Percentiles rank a stretch among this genome's conserved stretches.
phyloP scores from a whole-genome alignment of 2,329 filamentous ascomycete species.

The Rhynchosporium graminicola region DNA sequence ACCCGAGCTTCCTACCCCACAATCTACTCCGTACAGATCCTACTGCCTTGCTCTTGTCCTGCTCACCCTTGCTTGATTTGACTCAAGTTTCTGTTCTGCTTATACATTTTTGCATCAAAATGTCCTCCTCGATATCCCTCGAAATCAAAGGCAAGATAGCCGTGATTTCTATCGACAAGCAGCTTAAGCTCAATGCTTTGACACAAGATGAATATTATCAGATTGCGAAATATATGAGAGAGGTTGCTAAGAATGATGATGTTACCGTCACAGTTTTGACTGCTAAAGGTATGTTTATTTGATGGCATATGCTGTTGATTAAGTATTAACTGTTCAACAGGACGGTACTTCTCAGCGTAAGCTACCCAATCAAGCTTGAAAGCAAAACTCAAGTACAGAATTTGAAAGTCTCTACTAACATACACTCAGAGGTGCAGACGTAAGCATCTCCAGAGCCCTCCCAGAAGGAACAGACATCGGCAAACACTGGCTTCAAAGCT shows the following conservation, averaged over 20 bases:
- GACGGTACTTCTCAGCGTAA: constrained; percentile 83
- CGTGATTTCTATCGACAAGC: constrained; percentile 82
- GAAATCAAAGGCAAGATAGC: constrained; percentile 71
- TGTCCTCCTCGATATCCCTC: constrained; percentile 42
- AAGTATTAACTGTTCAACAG: constrained; percentile 21
- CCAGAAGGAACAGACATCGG: constrained; percentile 46
- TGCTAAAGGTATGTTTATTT: constrained; percentile 61
- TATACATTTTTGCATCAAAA: constrained; percentile 11
- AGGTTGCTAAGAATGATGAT: constrained; percentile 77
- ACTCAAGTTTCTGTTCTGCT: neutral
- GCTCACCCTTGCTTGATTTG: too few species aligned
- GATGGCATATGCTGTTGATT: constrained; percentile 43
- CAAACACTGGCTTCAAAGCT: constrained; percentile 63
- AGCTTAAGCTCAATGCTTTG: constrained; percentile 86
- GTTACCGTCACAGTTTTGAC: constrained; percentile 84
- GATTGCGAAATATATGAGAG: constrained; percentile 70
- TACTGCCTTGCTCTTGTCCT: too few species aligned
- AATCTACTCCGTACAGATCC: neutral
- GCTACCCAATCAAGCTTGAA: constrained; percentile 33
- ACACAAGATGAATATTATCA: constrained; percentile 72
- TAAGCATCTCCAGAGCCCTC: constrained; percentile 55
- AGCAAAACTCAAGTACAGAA: neutral
- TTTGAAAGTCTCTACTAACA: constrained; percentile 18
- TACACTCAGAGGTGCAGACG: constrained; percentile 71
- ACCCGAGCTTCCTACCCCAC: constrained; percentile 21